Evolutionary conservation across 148 eudicot species (phyloP).

Genomic region (Pouteria glomerata): DNA sequence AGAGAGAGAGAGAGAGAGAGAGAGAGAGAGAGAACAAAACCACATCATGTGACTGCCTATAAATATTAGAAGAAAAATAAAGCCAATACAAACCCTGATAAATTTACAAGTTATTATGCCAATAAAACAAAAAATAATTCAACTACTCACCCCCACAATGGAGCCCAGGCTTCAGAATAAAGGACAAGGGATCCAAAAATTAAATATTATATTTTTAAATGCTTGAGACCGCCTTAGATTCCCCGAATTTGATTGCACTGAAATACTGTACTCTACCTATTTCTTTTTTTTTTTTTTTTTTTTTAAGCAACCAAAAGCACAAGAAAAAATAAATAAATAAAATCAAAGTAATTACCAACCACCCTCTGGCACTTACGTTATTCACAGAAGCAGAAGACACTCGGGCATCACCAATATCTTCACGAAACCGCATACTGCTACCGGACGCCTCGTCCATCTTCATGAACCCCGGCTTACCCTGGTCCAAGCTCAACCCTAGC

Average conservation of each 20-base stretch:
- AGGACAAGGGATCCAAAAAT: too few species aligned
- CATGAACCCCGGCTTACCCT: constrained; percentile 30
- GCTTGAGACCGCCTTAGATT: background rate
- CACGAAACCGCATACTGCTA: constrained; percentile 42
- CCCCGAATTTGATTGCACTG: background rate
- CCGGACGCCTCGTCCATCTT: constrained; percentile 34
- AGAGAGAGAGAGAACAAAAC: too few species aligned
- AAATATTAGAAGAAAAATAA: too few species aligned
- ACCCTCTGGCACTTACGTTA: constrained; percentile 44
- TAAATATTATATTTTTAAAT: background rate
- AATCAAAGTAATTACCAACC: too few species aligned
- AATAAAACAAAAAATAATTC: too few species aligned
- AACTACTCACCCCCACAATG: too few species aligned
- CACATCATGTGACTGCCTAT: too few species aligned
- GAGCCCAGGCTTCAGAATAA: too few species aligned
- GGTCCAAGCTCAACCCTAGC: constrained; percentile 57
- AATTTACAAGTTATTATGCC: too few species aligned
- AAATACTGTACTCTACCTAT: background rate
- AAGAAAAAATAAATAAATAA: too few species aligned
- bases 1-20: too few species aligned
- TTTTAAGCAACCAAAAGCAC: constrained; percentile 2
- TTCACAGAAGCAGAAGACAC: constrained; percentile 29
- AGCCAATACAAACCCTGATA: too few species aligned
- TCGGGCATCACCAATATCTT: constrained; percentile 35
- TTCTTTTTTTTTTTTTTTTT: background rate